These are phyloP conservation scores for Globisporangium iwayamae DNA, from an alignment of 352 stramenopile genomes.

Conservation along the genomic window DNA sequence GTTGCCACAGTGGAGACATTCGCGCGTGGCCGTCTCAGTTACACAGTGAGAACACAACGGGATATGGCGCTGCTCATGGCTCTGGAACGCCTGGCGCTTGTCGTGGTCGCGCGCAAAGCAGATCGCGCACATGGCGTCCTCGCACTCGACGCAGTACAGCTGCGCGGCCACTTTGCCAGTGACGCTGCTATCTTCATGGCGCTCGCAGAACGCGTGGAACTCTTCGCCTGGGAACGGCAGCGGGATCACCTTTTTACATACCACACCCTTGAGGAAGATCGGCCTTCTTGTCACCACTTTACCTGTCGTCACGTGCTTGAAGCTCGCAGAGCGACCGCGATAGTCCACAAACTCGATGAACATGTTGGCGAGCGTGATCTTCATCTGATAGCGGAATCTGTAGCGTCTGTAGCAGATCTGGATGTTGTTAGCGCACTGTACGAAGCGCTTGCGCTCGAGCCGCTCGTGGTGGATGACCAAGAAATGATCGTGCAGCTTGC, in stretches of 20 bases:
- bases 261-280: slow-evolving; percentile 53
- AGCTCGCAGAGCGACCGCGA: slow-evolving; percentile 32
- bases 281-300: slow-evolving; percentile 34
- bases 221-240: slow-evolving; percentile 68
- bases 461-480: slow-evolving; percentile 35
- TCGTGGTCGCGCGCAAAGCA: slow-evolving; percentile 67
- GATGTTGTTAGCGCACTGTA: slow-evolving; percentile 31
- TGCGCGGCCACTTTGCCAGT: slow-evolving; percentile 26
- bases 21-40: slow-evolving; percentile 53
- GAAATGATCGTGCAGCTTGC: slow-evolving; percentile 45
- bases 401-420: slow-evolving; percentile 46
- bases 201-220: slow-evolving; percentile 60
- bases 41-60: slow-evolving; percentile 45
- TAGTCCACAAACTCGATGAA: slow-evolving; percentile 67
- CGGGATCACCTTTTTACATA: slow-evolving; percentile 45
- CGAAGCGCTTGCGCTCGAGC: slow-evolving; percentile 23
- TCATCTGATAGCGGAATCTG: slow-evolving; percentile 42
- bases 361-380: slow-evolving; percentile 40
- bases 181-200: slow-evolving; percentile 44
- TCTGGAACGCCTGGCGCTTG: slow-evolving; percentile 40
- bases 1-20: slow-evolving; percentile 63
- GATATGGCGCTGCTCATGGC: slow-evolving; percentile 36
- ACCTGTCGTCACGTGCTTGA: slow-evolving; percentile 37
- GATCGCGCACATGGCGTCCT: slow-evolving; percentile 57
- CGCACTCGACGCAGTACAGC: slow-evolving; percentile 68